phyloP scores from a whole-genome alignment of 495 filamentous ascomycete species.

The Collariella sp. region DNA sequence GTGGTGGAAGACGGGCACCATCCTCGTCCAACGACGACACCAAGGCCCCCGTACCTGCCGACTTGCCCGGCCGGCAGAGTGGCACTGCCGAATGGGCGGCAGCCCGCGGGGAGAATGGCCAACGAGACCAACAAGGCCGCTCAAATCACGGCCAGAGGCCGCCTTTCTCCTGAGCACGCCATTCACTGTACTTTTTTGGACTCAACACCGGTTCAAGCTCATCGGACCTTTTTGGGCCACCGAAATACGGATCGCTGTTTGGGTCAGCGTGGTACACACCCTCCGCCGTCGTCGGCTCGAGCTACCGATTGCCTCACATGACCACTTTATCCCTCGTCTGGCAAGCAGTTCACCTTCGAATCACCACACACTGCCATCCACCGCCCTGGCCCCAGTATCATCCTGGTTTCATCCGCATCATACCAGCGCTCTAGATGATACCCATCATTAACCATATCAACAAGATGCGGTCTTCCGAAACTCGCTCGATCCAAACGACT shows the following conservation, averaged over 20 bases:
- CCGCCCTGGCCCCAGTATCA: too few species aligned
- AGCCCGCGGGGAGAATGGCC: conserved; percentile 48
- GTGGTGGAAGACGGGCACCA: conserved; percentile 2
- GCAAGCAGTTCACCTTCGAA: too few species aligned
- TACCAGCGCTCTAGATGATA: too few species aligned
- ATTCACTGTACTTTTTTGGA: not conserved
- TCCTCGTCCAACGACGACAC: conserved; percentile 31
- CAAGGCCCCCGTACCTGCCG: conserved; percentile 41
- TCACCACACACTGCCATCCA: too few species aligned
- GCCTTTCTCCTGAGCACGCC: conserved; percentile 18
- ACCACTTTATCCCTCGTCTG: too few species aligned
- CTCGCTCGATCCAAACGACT: too few species aligned
- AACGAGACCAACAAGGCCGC: conserved; percentile 30
- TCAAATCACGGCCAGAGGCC: conserved; percentile 29
- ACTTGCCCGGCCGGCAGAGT: conserved; percentile 50
- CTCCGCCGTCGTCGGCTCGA: too few species aligned
- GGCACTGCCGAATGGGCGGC: conserved; percentile 58
- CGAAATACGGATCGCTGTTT: conserved; percentile 9
- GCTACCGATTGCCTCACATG: not conserved
- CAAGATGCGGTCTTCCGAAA: too few species aligned
- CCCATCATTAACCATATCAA: too few species aligned
- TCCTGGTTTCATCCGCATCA: too few species aligned
- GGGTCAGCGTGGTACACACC: conserved; percentile 17
- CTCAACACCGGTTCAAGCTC: not conserved
- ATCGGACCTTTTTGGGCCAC: not conserved